phyloP scores from a whole-genome alignment of 129 eudicot species.

The Arctium lappa region DNA sequence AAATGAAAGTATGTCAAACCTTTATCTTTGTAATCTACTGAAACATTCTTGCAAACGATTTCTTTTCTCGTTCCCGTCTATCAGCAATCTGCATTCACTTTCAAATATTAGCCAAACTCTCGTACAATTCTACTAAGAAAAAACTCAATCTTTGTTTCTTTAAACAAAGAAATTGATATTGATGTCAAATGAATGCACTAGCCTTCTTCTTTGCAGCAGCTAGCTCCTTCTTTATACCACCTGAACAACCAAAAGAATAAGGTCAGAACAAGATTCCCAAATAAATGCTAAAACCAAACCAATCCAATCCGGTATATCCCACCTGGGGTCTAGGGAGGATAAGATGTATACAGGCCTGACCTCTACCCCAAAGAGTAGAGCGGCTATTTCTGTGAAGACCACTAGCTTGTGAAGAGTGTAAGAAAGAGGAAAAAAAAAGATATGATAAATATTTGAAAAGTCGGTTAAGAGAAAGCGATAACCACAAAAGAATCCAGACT shows the following conservation, averaged over 20 bases:
- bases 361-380: not conserved
- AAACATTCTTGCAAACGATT: conserved; percentile 74
- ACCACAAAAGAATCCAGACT: not conserved
- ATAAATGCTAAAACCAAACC: not conserved
- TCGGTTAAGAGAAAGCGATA: not conserved
- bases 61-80: conserved; percentile 72
- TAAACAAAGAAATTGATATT: not conserved
- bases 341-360: not conserved
- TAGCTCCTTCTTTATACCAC: conserved; percentile 78
- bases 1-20: conserved; percentile 15
- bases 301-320: not conserved
- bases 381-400: not conserved
- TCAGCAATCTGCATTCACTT: conserved; percentile 70
- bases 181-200: conserved; percentile 4
- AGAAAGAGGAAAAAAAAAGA: no score
- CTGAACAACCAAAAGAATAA: conserved; percentile 30
- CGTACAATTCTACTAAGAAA: not conserved
- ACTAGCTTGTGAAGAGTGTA: not conserved
- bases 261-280: not conserved
- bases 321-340: not conserved
- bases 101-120: not conserved
- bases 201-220: conserved; percentile 80
- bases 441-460: not conserved
- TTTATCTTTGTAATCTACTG: conserved; percentile 32
- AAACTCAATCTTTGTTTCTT: not conserved